A percentile compares a stretch with the other conserved stretches of the same genome.
phyloP scores from a whole-genome alignment of 257 asterid genomes.

The Misopates orontium region DNA sequence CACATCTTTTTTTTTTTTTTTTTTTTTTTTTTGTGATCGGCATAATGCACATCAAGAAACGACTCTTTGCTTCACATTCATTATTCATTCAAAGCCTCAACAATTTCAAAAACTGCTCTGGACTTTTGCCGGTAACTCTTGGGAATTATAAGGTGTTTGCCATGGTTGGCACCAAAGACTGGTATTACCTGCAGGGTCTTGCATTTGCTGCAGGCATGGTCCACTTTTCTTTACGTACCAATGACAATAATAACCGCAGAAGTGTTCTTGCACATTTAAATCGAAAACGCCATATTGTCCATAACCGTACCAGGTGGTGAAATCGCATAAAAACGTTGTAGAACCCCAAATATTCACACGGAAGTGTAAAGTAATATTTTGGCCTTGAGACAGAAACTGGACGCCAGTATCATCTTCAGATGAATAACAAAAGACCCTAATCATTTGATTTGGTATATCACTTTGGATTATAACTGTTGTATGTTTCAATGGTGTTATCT shows the following conservation, averaged over 20 bases:
- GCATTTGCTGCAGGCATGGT: neutral
- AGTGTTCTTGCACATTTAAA: neutral
- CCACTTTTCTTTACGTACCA: neutral
- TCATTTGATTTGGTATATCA: neutral
- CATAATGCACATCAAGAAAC: too few relatives aligned
- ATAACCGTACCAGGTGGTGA: neutral
- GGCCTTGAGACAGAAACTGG: neutral
- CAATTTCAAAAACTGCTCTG: too few relatives aligned
- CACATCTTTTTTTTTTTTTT: too few relatives aligned
- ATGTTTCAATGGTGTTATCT: too few relatives aligned
- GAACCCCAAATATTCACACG: too few relatives aligned
- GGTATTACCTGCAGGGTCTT: neutral
- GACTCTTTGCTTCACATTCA: too few relatives aligned
- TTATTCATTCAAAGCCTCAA: too few relatives aligned
- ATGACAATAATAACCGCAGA: neutral
- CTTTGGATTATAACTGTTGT: neutral
- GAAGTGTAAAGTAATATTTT: neutral
- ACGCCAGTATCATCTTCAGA: neutral
- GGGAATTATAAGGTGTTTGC: neutral
- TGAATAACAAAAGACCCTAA: neutral
- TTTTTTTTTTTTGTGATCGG: too few relatives aligned
- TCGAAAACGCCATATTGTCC: conserved; percentile 1
- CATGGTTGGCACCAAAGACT: neutral
- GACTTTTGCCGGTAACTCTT: too few relatives aligned
- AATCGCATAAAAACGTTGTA: neutral